Evolutionary conservation across 257 asterid genomes (phyloP), one percentile per base, ranked within the genome.

Genomic region (Euphrasia confusa): DNA sequence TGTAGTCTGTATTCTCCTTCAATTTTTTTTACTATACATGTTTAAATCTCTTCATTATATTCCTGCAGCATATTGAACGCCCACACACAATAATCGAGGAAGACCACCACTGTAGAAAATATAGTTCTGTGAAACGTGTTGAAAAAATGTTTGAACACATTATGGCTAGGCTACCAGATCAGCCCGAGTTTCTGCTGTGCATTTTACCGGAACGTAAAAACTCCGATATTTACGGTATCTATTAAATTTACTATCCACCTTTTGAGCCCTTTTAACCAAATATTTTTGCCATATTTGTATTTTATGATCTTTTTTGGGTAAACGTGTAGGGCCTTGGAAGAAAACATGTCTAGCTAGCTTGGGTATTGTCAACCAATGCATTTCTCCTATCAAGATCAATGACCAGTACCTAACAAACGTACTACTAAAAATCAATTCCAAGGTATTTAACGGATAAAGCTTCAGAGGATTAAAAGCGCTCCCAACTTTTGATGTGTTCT

Each of bases 241-340:
- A 45, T 7, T 70, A 21, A 57, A 58, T 61, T 53, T 68, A 40
- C 72, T 37, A 64, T 40, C 28, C 11, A 21, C 28, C 72, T 65
- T 61, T 64, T 27, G 39, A 67, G 65, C 13, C 55, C 35, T 53
- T 47, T 64, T 55, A 48, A 44, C 63, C 14, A n/a, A 61, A 10
- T 47, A 26, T 44, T 15, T 67, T 27, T 44, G 10, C 33, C 17
- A 5, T 66, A 24, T 56, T 54, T 70, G 32, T 48, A 54, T 70
- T 60, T 53, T 57, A 48, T 61, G 58, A 72, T 65, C 39, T 68
- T 55, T 39, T 70, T 55, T 72, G 63, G 56, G 13, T 69, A 67
- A 24, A 75, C 67, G 50, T 67, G 30, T 68, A 91, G 98, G 98
- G 32, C 98, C 98, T 71, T 91, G 98, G 98, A 91, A 91, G 84